Conservation (phyloP, 257 asterid species). For the Solanum lignicaule region DNA sequence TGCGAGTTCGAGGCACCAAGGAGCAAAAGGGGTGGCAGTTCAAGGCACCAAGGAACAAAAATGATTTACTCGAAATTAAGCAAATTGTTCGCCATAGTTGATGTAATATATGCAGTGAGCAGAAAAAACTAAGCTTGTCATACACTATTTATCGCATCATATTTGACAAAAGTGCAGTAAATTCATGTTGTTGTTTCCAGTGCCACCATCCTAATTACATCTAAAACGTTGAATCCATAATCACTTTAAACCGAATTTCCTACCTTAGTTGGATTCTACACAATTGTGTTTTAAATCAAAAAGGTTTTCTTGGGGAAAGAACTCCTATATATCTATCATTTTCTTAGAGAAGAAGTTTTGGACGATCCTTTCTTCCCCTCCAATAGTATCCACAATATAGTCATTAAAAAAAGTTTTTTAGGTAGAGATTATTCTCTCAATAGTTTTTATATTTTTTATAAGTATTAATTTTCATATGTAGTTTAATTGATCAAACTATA, state of each 20-base stretch:
- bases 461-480: too few species aligned
- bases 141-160: not conserved
- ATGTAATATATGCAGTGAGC: not conserved
- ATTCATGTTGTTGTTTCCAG: not conserved
- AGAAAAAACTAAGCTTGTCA: not conserved
- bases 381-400: not conserved
- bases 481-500: not conserved
- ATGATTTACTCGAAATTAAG: not conserved
- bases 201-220: not conserved
- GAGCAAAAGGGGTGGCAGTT: too few species aligned
- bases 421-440: too few species aligned
- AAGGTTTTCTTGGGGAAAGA: not conserved
- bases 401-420: too few species aligned
- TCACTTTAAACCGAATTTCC: not conserved
- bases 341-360: not conserved
- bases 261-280: not conserved
- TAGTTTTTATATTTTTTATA: too few species aligned
- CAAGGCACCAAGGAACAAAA: too few species aligned
- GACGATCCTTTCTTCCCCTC: not conserved
- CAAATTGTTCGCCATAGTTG: not conserved
- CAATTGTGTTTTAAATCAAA: not conserved
- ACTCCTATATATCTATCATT: not conserved
- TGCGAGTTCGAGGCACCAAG: too few species aligned
- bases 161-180: not conserved
- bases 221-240: not conserved